These are phyloP conservation scores for Metschnikowia henanensis DNA, from an alignment of 805 yeast species.

Conservation along the genomic window DNA sequence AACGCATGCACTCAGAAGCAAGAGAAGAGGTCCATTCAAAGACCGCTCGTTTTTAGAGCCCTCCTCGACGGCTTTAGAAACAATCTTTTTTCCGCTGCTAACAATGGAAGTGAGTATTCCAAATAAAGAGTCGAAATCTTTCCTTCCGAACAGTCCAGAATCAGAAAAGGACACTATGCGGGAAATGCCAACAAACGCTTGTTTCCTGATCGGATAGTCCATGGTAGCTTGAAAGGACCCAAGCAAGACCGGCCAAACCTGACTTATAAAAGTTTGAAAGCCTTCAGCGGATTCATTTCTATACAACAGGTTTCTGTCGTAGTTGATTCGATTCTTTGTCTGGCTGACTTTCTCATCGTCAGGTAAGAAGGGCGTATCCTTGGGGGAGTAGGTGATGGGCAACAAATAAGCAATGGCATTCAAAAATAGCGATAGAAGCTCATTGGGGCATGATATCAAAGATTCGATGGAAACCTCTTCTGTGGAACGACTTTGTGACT, in stretches of 20 bases:
- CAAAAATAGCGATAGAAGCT: slow-evolving; percentile 54
- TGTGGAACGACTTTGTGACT: neutral
- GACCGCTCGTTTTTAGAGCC: neutral
- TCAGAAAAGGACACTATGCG: slow-evolving; percentile 49
- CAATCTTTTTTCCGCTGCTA: slow-evolving; percentile 47
- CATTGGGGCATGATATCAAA: slow-evolving; percentile 71
- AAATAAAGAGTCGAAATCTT: slow-evolving; percentile 36
- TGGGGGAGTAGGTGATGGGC: slow-evolving; percentile 45
- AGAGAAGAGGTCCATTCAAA: slow-evolving; percentile 21
- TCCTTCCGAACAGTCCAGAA: slow-evolving; percentile 30
- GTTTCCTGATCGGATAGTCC: slow-evolving; percentile 61
- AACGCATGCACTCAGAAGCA: slow-evolving; percentile 52
- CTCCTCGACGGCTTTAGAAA: slow-evolving; percentile 1
- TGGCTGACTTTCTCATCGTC: slow-evolving; percentile 21
- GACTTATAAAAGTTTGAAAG: slow-evolving; percentile 39
- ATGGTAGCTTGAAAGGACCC: slow-evolving; percentile 72
- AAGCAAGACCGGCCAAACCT: slow-evolving; percentile 52
- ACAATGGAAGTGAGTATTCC: slow-evolving; percentile 59
- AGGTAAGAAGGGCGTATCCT: slow-evolving; percentile 31
- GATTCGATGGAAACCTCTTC: slow-evolving; percentile 57
- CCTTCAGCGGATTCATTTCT: slow-evolving; percentile 18
- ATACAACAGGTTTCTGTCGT: slow-evolving; percentile 31
- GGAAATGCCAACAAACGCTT: slow-evolving; percentile 52
- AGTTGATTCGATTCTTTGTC: slow-evolving; percentile 29
- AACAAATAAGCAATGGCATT: slow-evolving; percentile 56